Evolutionary conservation across 2,329 filamentous ascomycete species (phyloP).

Genomic region (Aspergillus pseudonomiae): DNA sequence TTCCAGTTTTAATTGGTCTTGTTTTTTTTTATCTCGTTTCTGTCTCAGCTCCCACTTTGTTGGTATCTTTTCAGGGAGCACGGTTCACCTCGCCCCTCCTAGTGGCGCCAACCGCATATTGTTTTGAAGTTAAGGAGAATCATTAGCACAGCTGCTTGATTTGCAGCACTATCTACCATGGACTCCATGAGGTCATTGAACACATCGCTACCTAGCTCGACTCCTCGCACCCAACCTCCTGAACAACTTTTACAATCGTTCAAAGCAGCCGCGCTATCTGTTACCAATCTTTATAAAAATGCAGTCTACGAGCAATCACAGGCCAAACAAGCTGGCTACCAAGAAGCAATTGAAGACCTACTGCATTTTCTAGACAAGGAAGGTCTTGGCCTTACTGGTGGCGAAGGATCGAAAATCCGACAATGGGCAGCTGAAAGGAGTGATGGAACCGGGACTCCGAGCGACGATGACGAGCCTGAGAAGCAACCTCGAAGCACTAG

Average conservation of each 20-base stretch:
- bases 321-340: slow-evolving; percentile 80
- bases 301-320: slow-evolving; percentile 77
- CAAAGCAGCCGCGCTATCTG: slow-evolving; percentile 86
- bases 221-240: slow-evolving; percentile 51
- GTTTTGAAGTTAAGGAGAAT: slow-evolving; percentile 1
- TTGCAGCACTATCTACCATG: slow-evolving; percentile 45
- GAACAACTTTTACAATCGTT: slow-evolving; percentile 79
- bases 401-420: slow-evolving; percentile 70
- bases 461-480: slow-evolving; percentile 50
- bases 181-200: slow-evolving; percentile 68
- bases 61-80: slow-evolving; percentile 14
- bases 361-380: slow-evolving; percentile 82
- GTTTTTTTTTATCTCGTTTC: not conserved
- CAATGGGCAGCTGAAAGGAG: slow-evolving; percentile 60
- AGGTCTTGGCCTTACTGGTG: slow-evolving; percentile 75
- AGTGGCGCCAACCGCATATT: slow-evolving; percentile 14
- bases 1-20: slow-evolving; percentile 6
- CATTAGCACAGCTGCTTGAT: slow-evolving; percentile 13
- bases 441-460: slow-evolving; percentile 44
- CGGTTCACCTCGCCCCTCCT: slow-evolving; percentile 26
- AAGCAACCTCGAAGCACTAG: slow-evolving; percentile 43
- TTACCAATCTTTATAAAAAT: slow-evolving; percentile 95
- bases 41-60: slow-evolving; percentile 4
- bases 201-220: slow-evolving; percentile 60
- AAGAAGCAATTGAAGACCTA: slow-evolving; percentile 90